A percentile compares a stretch with the other conserved stretches of the same genome.
phyloP scores from a whole-genome alignment of 352 stramenopile genomes.

The Phytopythium mirpurense region DNA sequence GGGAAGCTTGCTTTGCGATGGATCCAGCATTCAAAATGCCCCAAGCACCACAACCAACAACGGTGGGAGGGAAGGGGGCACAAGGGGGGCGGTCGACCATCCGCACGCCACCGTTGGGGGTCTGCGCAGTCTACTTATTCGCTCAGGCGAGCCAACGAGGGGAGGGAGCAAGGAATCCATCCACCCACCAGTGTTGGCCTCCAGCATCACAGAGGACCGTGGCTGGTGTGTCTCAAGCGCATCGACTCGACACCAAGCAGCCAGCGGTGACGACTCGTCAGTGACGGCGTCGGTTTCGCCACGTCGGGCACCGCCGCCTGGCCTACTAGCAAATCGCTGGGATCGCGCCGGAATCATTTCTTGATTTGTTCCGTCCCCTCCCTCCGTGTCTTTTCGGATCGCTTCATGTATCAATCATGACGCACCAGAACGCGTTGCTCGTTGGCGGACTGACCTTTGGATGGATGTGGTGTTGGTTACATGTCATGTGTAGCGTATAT shows the following conservation, averaged over 20 bases:
- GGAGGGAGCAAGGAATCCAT: slow-evolving; percentile 6
- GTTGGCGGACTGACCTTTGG: no score
- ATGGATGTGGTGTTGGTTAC: no score
- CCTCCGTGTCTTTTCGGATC: not conserved
- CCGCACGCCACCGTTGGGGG: slow-evolving; percentile 9
- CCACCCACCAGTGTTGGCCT: not conserved
- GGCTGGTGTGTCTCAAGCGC: no score
- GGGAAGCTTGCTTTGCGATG: not conserved
- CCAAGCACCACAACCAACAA: slow-evolving; percentile 9
- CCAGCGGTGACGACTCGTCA: no score
- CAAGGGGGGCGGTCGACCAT: not conserved
- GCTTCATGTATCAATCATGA: no score
- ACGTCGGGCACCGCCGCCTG: not conserved
- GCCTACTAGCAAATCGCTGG: not conserved
- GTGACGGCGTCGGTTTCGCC: no score
- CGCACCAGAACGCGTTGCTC: slow-evolving; percentile 2
- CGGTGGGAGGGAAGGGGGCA: not conserved
- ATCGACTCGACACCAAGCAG: no score
- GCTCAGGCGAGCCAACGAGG: not conserved
- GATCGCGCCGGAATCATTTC: not conserved
- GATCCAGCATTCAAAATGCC: not conserved
- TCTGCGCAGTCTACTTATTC: no score
- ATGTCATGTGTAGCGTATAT: no score
- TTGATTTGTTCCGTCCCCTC: not conserved
- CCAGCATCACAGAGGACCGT: slow-evolving; percentile 1